Evolutionary conservation across 164 flowering plant species (phyloP), one percentile per base, ranked within the genome.

Genomic region (Magnolia changhungtana): DNA sequence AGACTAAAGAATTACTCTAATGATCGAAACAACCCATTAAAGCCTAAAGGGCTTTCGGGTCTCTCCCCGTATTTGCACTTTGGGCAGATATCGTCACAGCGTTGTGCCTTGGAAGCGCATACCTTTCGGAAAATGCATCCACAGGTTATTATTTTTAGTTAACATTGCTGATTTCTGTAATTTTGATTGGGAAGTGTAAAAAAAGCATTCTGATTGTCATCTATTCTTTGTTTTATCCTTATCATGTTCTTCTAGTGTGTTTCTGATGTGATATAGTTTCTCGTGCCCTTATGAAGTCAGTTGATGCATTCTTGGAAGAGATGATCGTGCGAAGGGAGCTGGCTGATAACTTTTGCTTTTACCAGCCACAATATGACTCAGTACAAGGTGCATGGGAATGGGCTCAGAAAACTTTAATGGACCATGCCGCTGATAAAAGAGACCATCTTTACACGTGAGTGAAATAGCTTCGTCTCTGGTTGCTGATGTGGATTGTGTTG

Each of bases 61-160:
- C 90, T 94, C 37, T 96, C 98, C 45, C 99, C 99, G n/a, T 96
- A 96, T 80, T 80, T 96, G 82, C 99, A 96, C 83, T 94, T 96
- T 85, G 99, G 99, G 71, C 92, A 92, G 82, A 90, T 96, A 82
- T 90, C 98, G 61, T 90, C 98, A 0, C 99, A 96, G 75, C 79
- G 93, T 23, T 94, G 99, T 86, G 99, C 97, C 71, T 73, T 94
- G 76, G 98, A 90, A 85, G 99, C 98, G 14, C 89, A 82, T 8
- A 87, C 63, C 16, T 78, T 84, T 49, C 83, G 90, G 65, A 89
- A 85, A 72, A 79, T 82, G 66, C 58, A 80, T 79, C 84, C 95
- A 37, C 87, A 94, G 99, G 99, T 96, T 16, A n/a, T 16, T 21
- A 14, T n/a, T 75, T 61, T 27, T 27, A 27, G 29, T 27, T 76